These are phyloP conservation scores for Diutina pseudorugosa DNA, from an alignment of 1,139 yeast genomes.

Conservation along the genomic window DNA sequence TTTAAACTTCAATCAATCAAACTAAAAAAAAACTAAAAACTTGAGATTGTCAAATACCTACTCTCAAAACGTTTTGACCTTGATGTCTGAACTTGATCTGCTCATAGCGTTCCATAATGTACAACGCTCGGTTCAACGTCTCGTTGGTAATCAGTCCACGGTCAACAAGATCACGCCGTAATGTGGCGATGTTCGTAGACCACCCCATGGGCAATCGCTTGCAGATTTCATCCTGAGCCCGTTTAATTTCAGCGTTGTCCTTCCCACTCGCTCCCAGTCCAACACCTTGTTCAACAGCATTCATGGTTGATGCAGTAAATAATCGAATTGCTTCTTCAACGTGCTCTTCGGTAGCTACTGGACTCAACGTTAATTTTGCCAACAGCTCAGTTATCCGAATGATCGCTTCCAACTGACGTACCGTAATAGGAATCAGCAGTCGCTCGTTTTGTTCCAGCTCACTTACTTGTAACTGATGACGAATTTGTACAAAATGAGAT, in stretches of 20 bases:
- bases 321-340: conserved; percentile 93
- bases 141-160: conserved; percentile 52
- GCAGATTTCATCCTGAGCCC: conserved; percentile 75
- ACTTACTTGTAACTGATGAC: conserved; percentile 71
- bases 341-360: conserved; percentile 79
- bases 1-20: not conserved
- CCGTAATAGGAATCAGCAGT: conserved; percentile 92
- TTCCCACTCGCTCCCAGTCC: conserved; percentile 32
- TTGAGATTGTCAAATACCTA: conserved; percentile 6
- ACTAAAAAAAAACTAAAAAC: no score
- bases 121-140: conserved; percentile 77
- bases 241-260: conserved; percentile 56
- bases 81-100: conserved; percentile 81
- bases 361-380: conserved; percentile 75
- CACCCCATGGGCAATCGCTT: conserved; percentile 93
- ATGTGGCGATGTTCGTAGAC: conserved; percentile 82
- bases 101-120: conserved; percentile 76
- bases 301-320: conserved; percentile 96
- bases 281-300: conserved; percentile 85
- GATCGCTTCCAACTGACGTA: conserved; percentile 95
- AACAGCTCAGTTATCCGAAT: conserved; percentile 90
- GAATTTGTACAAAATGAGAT: conserved; percentile 87
- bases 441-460: conserved; percentile 80
- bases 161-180: conserved; percentile 75
- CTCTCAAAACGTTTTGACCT: conserved; percentile 70